Base-by-base conservation (phyloP, 305 asterid genomes). In the Rubia balearica region DNA sequence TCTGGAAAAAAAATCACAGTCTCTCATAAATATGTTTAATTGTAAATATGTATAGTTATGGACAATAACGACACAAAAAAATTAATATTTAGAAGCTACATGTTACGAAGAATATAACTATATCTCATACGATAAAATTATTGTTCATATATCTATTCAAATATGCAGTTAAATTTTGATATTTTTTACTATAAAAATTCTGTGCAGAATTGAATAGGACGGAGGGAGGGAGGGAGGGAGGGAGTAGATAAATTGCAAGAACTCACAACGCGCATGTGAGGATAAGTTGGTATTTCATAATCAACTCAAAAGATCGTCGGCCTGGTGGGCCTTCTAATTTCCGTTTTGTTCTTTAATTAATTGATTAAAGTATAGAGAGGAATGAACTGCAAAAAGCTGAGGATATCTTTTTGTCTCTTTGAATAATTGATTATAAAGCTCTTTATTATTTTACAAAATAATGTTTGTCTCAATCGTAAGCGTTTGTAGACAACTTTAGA, bases 281-380 rank as follows among this genome's bases (percentile, higher is more conserved):
- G 49, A 73, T 0, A 7, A 19, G 46, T 38, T 17, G 42, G 40
- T 41, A 66, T 5, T 55, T 21, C 22, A 12, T 61, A 3, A 57
- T 57, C 42, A 46, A 71, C 11, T n/a, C 30, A 6, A 27, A 71
- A 33, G 61, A 71, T 71, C 62, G 9, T 16, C 41, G 49, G 0
- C 27, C 59, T 45, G 19, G 61, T 57, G 68, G 63, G 24, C 53
- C 53, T 59, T 51, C 1, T 51, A 17, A 17, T 51, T 17, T 17
- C 30, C 30, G 2, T 17, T 14, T 40, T 63, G 3, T 1, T 33
- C 70, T 63, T 62, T 63, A 27, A 27, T 75, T 36, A 63, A 42
- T 60, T 64, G 6, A 64, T 74, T 4, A 71, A 71, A 71, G 62
- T 65, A 69, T 63, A 69, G 66, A 72, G 68, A 46, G 66, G 70